Percentiles rank a stretch among this genome's conserved stretches.
These are phyloP conservation scores for Ophiostoma himal-ulmi DNA, from an alignment of 2,329 filamentous ascomycete species.

Conservation along the genomic window DNA sequence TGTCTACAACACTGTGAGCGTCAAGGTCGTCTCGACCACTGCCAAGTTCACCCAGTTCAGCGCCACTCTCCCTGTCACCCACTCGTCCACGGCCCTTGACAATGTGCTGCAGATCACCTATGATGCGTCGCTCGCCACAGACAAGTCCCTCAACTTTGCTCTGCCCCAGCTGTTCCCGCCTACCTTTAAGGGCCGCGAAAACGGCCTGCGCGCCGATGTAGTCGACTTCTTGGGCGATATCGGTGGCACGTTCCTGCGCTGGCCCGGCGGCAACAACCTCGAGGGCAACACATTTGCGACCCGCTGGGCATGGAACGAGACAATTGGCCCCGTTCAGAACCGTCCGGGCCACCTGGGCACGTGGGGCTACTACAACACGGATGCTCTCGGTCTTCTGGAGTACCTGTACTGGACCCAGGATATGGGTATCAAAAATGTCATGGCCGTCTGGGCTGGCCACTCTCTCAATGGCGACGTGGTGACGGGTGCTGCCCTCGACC, in stretches of 20 bases:
- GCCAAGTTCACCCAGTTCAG: neutral
- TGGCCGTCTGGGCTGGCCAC: conserved; percentile 1
- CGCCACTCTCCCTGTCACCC: neutral
- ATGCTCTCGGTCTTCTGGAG: conserved; percentile 2
- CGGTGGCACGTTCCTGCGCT: conserved; percentile 4
- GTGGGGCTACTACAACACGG: conserved; percentile 3
- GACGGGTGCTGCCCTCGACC: neutral
- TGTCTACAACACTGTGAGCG: neutral
- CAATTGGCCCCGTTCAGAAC: conserved; percentile 4
- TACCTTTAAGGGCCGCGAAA: neutral
- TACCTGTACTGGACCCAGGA: conserved; percentile 9
- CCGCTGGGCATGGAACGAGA: conserved; percentile 6
- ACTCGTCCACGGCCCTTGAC: neutral
- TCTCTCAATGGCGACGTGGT: neutral
- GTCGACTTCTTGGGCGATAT: neutral
- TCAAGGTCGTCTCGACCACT: neutral
- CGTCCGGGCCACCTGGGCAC: conserved; percentile 2
- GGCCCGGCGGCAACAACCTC: conserved; percentile 4
- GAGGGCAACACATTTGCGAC: neutral
- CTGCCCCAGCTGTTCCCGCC: conserved; percentile 1
- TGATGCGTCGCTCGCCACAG: neutral
- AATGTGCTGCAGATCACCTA: conserved; percentile 1
- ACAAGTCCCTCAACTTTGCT: neutral
- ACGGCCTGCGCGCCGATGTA: conserved; percentile 2
- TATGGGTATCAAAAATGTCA: neutral